These are phyloP conservation scores for Xerocomus subilludens DNA, from an alignment of 1,284 basidiomycete species.

Conservation along the genomic window DNA sequence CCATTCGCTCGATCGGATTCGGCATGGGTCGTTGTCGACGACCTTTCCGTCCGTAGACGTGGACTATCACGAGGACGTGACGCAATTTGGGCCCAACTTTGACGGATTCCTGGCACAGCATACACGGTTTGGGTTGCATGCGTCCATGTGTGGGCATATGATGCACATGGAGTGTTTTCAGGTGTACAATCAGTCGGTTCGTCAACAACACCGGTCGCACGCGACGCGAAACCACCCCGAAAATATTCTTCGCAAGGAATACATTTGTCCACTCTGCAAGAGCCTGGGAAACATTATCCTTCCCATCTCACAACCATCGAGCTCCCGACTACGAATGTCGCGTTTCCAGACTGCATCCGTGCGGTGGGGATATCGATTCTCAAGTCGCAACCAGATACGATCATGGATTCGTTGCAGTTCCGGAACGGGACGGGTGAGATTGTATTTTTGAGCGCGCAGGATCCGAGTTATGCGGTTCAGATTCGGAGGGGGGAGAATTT, in stretches of 20 bases:
- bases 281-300: conserved; percentile 94
- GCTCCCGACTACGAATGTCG: conserved; percentile 63
- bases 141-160: conserved; percentile 94
- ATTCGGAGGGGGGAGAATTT: conserved; percentile 64
- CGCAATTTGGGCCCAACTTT: conserved; percentile 64
- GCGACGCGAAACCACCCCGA: conserved; percentile 96
- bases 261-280: conserved; percentile 98
- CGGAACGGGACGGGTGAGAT: conserved; percentile 85
- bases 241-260: conserved; percentile 91
- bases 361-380: conserved; percentile 82
- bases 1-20: conserved; percentile 72
- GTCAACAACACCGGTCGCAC: conserved; percentile 90
- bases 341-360: conserved; percentile 85
- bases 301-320: conserved; percentile 72
- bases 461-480: conserved; percentile 70
- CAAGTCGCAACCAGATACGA: conserved; percentile 78
- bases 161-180: conserved; percentile 98
- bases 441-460: conserved; percentile 84
- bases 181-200: conserved; percentile 88
- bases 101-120: conserved; percentile 79
- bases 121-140: conserved; percentile 86
- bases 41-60: conserved; percentile 68
- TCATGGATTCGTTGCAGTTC: conserved; percentile 75
- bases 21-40: conserved; percentile 34
- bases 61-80: conserved; percentile 63